Base-by-base conservation (phyloP, 1,284 basidiomycete species). In the Hymenochaete sp. region DNA sequence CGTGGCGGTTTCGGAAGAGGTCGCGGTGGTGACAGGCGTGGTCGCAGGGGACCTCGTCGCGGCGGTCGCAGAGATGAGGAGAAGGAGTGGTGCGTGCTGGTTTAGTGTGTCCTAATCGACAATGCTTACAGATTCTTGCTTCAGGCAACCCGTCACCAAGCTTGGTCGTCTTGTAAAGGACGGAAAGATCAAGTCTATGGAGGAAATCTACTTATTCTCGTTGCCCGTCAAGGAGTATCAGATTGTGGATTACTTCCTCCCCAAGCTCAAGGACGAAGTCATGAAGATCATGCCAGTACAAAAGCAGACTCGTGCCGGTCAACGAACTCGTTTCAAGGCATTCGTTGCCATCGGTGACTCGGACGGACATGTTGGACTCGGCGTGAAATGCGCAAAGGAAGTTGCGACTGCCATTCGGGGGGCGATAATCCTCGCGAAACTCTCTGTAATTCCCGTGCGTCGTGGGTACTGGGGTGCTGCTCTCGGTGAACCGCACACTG, bases 231-330 rank as follows among this genome's bases (percentile, higher is more conserved):
- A 97, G 73, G 93, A 97, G 72, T 97, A 73, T 76, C 93, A 97
- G 68, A 95, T 97, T 66, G 84, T 97, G 75, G 93, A 97, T 73
- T 82, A 84, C 66, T 95, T 97, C 86, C 79, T 96, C 42, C 93
- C 93, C 59, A 89, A 91, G 66, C 86, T 97, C 70, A 97, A 97
- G 78, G 93, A 98, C 64, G 95, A 98, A 71, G 95, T 99, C 57
- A 98, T 99, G 96, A 96, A 95, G 70, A 98, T 99, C 68, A 93
- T 93, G 86, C 96, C 96, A 59, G 96, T 99, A 52, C 96, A 98
- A 75, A 99, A 99, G 75, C 96, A 99, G 72, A 99, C 96, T 53
- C 93, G 92, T 63, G 96, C 96, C 61, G 96, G 96, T 71, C 96
- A 99, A 72, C 91, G 96, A 61, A 99, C 96, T 54, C 88, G 95